These are phyloP conservation scores for Hygrophorus russula DNA, from an alignment of 768 basidiomycete species.

Conservation along the genomic window DNA sequence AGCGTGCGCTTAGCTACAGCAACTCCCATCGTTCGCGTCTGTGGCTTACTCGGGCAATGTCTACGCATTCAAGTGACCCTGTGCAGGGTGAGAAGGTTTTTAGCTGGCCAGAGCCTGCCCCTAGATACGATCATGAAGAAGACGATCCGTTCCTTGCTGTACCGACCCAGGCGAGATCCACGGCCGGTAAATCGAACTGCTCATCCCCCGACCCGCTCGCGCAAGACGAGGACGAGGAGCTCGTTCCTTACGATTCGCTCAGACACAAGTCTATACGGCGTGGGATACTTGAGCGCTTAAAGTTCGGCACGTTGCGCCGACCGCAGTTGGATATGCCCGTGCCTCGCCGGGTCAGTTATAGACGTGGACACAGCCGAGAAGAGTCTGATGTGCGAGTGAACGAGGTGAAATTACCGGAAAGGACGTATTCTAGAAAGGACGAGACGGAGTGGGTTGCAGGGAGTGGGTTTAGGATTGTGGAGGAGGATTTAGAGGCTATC, in stretches of 20 bases:
- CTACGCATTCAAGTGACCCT: neutral
- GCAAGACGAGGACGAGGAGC: constrained; percentile 12
- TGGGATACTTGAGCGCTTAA: constrained; percentile 33
- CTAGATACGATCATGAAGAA: constrained; percentile 10
- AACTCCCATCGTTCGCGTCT: neutral
- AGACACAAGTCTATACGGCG: constrained; percentile 43
- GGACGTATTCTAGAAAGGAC: constrained; percentile 6
- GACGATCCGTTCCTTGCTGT: constrained; percentile 16
- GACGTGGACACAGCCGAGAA: constrained; percentile 13
- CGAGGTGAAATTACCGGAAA: constrained; percentile 3
- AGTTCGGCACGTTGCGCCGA: constrained; percentile 23
- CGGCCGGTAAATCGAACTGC: constrained; percentile 1
- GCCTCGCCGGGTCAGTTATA: constrained; percentile 5
- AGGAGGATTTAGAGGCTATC: constrained; percentile 12
- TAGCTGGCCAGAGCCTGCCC: constrained; percentile 9
- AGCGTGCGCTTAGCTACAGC: neutral
- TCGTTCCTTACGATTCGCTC: constrained; percentile 31
- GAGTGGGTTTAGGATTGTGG: constrained; percentile 32
- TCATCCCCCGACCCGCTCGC: constrained; percentile 14
- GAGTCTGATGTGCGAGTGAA: constrained; percentile 18
- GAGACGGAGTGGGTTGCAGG: constrained; percentile 18
- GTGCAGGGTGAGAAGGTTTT: constrained; percentile 1
- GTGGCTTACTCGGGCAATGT: constrained; percentile 3
- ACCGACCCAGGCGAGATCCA: neutral
- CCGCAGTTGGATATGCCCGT: no score